Evolutionary conservation across 805 yeast species (phyloP), one percentile per base, ranked within the genome.

Genomic region (Metschnikowia cubensis): DNA sequence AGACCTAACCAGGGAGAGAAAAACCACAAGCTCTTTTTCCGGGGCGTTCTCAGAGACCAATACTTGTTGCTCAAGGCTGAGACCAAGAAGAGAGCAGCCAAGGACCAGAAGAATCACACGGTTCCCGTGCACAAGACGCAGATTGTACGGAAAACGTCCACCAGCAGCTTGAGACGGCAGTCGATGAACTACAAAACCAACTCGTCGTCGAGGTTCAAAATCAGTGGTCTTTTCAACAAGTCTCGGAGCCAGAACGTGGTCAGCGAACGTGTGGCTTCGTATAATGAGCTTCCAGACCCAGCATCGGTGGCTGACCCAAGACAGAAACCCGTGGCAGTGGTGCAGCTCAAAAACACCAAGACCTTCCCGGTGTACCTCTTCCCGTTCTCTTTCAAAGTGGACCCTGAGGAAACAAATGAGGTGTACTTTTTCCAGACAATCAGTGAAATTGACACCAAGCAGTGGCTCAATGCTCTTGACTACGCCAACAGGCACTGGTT

Each of bases 351-450:
- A 53, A 72, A 68, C 52, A 66, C 64, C 47, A 66, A 74, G 43
- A 73, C 77, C 4, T 80, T 80, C 66, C 82, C 84, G 2, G 80
- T 80, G 2, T 81, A 80, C 56, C 65, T 77, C 15, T 59, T 74
- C 35, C 80, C 80, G 0, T 67, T 68, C 40, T 70, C 77, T 40
- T 80, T 81, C 66, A 78, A 79, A 53, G 66, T 81, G 35, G 81
- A 74, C 51, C 59, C 71, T 32, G 74, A 71, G 55, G 55, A 67
- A 61, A 58, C 73, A 56, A 68, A 76, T 50, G 78, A 77, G 13
- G 87, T 84, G 50, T 77, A 69, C 60, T 72, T 81, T 36, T 76
- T 91, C 59, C 96, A 92, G 65, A 84, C 92, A 0, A 62, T 77
- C 0, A 71, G 66, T 53, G 84, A 82, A 5, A 53, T 61, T 1